Evolutionary conservation across 768 basidiomycete genomes (phyloP).

Genomic region (Chalciporus piperatus): DNA sequence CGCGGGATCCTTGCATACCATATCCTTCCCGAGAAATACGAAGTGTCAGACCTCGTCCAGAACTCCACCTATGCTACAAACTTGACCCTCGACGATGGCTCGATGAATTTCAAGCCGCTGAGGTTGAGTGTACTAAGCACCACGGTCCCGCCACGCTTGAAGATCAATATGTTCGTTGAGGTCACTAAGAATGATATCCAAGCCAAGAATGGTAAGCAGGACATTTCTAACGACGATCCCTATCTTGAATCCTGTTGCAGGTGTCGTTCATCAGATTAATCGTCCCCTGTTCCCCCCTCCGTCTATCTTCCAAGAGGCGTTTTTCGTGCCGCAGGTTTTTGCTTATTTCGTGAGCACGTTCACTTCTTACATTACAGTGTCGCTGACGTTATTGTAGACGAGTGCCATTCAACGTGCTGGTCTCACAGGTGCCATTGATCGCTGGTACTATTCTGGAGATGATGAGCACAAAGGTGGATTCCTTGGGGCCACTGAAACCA

Average conservation of each 20-base stretch:
- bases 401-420: conserved; percentile 53
- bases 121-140: conserved; percentile 41
- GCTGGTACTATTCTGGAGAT: conserved; percentile 40
- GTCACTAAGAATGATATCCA: conserved; percentile 40
- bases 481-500: conserved; percentile 46
- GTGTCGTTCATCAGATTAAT: conserved; percentile 51
- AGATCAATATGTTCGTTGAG: conserved; percentile 50
- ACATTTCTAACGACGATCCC: not conserved
- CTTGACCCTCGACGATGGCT: conserved; percentile 40
- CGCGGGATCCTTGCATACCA: conserved; percentile 57
- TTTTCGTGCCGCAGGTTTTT: conserved; percentile 41
- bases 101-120: conserved; percentile 42
- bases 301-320: conserved; percentile 47
- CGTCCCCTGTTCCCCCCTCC: conserved; percentile 56
- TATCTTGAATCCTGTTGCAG: conserved; percentile 21
- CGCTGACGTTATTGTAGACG: conserved; percentile 35
- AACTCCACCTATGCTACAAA: conserved; percentile 55
- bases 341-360: conserved; percentile 43
- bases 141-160: conserved; percentile 33
- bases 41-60: conserved; percentile 39
- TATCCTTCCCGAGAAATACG: conserved; percentile 42
- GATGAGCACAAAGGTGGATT: conserved; percentile 38
- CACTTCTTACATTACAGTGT: not conserved
- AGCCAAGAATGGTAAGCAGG: conserved; percentile 49
- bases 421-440: conserved; percentile 43